A percentile compares a stretch with the other conserved stretches of the same genome.
These are phyloP conservation scores for Pseudogymnoascus sp. DNA, from an alignment of 2,329 filamentous ascomycete species.

Conservation along the genomic window DNA sequence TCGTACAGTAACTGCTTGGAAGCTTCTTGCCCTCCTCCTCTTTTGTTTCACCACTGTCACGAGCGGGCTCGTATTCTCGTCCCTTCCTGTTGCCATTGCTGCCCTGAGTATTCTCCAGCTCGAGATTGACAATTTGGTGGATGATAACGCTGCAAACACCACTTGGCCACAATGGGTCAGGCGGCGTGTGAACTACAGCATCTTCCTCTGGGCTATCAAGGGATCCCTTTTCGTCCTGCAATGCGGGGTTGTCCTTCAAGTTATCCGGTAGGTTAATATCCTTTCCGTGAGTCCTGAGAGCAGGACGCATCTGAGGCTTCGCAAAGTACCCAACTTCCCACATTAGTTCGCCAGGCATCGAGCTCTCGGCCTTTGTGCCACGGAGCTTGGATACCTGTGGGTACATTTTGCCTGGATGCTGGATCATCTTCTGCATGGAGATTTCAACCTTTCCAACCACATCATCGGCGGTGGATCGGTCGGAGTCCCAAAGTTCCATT, in stretches of 20 bases:
- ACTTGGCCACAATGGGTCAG: slow-evolving; percentile 92
- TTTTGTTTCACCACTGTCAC: slow-evolving; percentile 73
- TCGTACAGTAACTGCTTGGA: slow-evolving; percentile 90
- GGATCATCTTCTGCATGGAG: slow-evolving; percentile 89
- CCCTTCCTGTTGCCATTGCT: slow-evolving; percentile 74
- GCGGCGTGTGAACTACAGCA: slow-evolving; percentile 80
- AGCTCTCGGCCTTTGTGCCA: slow-evolving; percentile 73
- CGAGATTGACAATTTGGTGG: slow-evolving; percentile 91
- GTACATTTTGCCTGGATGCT: slow-evolving; percentile 89
- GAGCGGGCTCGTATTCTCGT: slow-evolving; percentile 81
- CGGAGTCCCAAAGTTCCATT: slow-evolving; percentile 93
- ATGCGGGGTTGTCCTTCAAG: slow-evolving; percentile 63
- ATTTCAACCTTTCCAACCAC: slow-evolving; percentile 92
- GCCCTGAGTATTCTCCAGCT: slow-evolving; percentile 84
- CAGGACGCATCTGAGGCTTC: slow-evolving; percentile 79
- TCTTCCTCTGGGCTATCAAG: slow-evolving; percentile 69
- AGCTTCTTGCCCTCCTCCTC: slow-evolving; percentile 74
- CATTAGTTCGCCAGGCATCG: slow-evolving; percentile 87
- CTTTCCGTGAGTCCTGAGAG: slow-evolving; percentile 79
- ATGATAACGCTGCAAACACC: slow-evolving; percentile 80
- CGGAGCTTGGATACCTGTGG: slow-evolving; percentile 75
- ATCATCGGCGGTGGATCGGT: slow-evolving; percentile 85
- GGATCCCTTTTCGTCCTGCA: slow-evolving; percentile 82
- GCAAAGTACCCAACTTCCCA: slow-evolving; percentile 96
- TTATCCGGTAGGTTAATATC: slow-evolving; percentile 67